Base-by-base conservation (phyloP, 1,284 basidiomycete genomes). In the Cutaneotrichosporon arboriforme region DNA sequence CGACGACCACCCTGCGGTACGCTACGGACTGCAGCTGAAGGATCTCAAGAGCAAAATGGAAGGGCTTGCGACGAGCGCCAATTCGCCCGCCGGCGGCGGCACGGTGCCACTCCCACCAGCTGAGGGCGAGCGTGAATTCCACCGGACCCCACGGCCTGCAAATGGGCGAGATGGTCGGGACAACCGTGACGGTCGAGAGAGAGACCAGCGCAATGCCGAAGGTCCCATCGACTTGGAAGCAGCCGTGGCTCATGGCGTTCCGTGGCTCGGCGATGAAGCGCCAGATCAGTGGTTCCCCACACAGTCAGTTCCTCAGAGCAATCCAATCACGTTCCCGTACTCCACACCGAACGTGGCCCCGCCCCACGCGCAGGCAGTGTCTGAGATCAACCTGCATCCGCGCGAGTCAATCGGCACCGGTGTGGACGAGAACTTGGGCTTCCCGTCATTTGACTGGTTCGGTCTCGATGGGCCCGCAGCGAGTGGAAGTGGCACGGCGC, bases 361-460 rank as follows among this genome's bases (percentile, higher is more conserved):
- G 26, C 66, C 64, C 9, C 57, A 65, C 40, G 60, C 65, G 41
- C 69, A 69, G 51, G 66, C 65, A 13, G 54, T 70, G 26, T 49
- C 55, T 4, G 66, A 67, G 8, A 50, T 49, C 33, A 49, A 50
- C 23, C 39, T 52, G 22, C 43, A 52, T 21, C 56, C 55, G 36
- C 46, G 40, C 21, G 49, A 56, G 33, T 26, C 22, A 15, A 31
- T 37, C 21, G 49, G 41, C 14, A 31, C 21, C 33, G 37, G 37
- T 8, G 37, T 59, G 17, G 45, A 38, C 22, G 55, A 58, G 22
- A 66, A 66, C 47, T 56, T 69, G 7, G 67, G 67, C 8, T 70
- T 68, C 40, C 59, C 65, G 21, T 64, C 66, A 17, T 57, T 69
- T 33, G 68, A 70, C 50, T 70, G 69, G 70, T 70, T 72, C 45